phyloP scores from a whole-genome alignment of 352 stramenopile species.

The Pythium apleroticum region DNA sequence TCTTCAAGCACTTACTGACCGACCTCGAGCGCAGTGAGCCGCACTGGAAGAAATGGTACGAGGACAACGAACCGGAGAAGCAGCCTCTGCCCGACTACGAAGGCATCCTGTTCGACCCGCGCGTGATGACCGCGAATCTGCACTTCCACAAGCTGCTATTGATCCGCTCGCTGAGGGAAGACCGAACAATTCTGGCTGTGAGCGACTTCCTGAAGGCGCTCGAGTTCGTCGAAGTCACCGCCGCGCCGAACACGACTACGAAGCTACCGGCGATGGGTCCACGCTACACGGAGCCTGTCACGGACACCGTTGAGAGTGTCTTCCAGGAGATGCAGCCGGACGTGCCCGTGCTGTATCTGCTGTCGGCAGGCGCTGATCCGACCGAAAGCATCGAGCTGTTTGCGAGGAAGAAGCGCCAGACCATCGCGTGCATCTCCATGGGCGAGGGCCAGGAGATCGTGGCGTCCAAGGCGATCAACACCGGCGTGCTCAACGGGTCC shows the following conservation, averaged over 20 bases:
- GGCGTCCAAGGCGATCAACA: constrained; percentile 49
- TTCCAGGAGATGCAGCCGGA: constrained; percentile 65
- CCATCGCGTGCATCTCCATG: constrained; percentile 73
- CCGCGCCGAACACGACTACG: constrained; percentile 27
- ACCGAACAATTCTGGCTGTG: constrained; percentile 71
- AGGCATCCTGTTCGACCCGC: constrained; percentile 56
- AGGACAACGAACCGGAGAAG: constrained; percentile 77
- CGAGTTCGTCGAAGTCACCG: constrained; percentile 54
- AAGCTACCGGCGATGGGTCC: constrained; percentile 62
- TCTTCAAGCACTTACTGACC: constrained; percentile 59
- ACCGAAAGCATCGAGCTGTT: constrained; percentile 75
- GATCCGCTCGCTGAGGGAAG: constrained; percentile 65
- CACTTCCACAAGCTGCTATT: constrained; percentile 74
- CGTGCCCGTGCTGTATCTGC: constrained; percentile 67
- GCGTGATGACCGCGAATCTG: constrained; percentile 58
- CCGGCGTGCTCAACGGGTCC: constrained; percentile 67
- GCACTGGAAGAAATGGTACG: constrained; percentile 73
- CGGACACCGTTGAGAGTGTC: constrained; percentile 71
- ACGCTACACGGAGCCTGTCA: constrained; percentile 61
- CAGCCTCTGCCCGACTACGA: constrained; percentile 70
- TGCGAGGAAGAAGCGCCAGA: constrained; percentile 66
- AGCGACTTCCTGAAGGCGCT: constrained; percentile 64
- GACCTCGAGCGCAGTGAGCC: constrained; percentile 73
- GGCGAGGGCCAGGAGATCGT: constrained; percentile 73
- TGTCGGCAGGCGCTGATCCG: constrained; percentile 69